Evolutionary conservation across 2,329 filamentous ascomycete species (phyloP), one percentile per base, ranked within the genome.

Genomic region (Fusarium continuum): DNA sequence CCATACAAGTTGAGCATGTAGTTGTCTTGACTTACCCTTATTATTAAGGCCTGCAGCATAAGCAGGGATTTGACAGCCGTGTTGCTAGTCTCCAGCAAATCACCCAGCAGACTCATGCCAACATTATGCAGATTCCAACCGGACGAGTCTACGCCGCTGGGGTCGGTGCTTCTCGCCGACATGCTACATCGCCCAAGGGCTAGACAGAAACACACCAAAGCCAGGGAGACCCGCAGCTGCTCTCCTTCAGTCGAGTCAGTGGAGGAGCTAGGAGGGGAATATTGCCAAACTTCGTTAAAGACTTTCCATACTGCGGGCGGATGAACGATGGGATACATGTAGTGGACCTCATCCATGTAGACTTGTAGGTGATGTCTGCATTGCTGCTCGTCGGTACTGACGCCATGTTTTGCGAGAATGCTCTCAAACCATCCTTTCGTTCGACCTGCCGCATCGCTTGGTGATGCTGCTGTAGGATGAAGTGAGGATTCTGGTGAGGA

Each of bases 261-360:
- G 6, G 48, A 41, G 7, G 59, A 47, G 31, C 48, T 61, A 2
- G 53, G 25, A 2, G 55, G 39, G 19, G 55, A 48, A 16, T 61
- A 52, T 10, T 65, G 43, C 63, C 63, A 65, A 22, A 65, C 48
- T 17, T 65, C 63, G 11, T 58, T 53, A 17, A 65, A 65, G 8
- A 28, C 61, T 2, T 57, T 56, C 60, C 63, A 65, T 4, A 65
- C 31, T 14, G 48, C 48, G 2, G 63, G 60, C 1, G 56, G 55
- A 16, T 65, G 63, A 1, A 64, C 16, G 8, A 61, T 17, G 3
- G 60, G 55, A n/a, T 65, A 64, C 31, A 65, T 39, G 2, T 54
- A 26, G 11, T 65, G 63, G 1, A 65, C 47, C 29, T 65, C 63
- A 7, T 65, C 63, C 41, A 65, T 25, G 9, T 47, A 65, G 14